Base-by-base conservation (phyloP, 257 asterid species). In the Petunia axillaris region DNA sequence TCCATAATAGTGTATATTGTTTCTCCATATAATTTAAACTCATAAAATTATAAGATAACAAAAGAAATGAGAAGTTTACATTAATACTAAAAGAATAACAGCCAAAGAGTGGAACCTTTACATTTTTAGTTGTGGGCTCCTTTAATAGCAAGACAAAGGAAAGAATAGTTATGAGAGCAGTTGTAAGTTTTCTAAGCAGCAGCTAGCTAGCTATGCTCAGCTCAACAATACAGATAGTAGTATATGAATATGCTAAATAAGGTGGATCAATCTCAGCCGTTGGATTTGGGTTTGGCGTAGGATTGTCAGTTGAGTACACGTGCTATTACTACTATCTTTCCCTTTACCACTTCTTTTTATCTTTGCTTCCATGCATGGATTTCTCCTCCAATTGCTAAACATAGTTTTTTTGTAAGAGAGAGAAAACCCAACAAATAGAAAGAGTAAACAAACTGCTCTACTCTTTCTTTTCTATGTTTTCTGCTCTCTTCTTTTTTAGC, bases 301-400 rank as follows among this genome's bases (percentile, higher is more conserved):
- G 35, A 82, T 75, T 81, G 85, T 81, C 81, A 64, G 83, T 83
- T 77, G 88, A 89, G 86, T 87, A 79, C 91, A 88, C 89, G 89
- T 83, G 87, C 89, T 86, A 78, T 83, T 57, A 58, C 71, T 75
- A 73, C n/a, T n/a, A n/a, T 37, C 77, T 58, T 70, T 58, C 83
- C 57, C 53, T 80, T 57, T 57, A 55, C 79, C 79, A 52, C 83
- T 73, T 78, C 88, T 79, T 86, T 87, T 82, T 78, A 90, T 82
- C 89, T 85, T 90, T 87, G 87, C 91, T 86, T 90, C 86, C 91
- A 87, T 87, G 92, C 94, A 88, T 90, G 91, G 89, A 83, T 81
- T 88, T 90, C 91, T 90, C 88, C 94, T 78, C 91, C 91, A 80
- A 78, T 64, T 36, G 14, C 63, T 36, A 73, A 73, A 73, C 63